These are phyloP conservation scores for Melanogaster broomeanus DNA, from an alignment of 768 basidiomycete species.

Conservation along the genomic window DNA sequence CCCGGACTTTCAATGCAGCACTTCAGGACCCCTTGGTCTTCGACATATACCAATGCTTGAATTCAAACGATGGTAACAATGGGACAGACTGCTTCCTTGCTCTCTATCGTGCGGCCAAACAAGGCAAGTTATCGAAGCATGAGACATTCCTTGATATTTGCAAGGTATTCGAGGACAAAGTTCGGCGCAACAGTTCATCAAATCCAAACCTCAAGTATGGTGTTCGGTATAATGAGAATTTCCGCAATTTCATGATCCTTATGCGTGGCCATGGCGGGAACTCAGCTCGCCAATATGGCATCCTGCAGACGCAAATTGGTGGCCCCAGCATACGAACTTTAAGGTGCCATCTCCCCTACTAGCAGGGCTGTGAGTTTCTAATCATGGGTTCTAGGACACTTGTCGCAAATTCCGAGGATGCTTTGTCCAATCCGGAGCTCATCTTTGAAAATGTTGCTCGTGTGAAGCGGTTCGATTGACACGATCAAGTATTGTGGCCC, in stretches of 20 bases:
- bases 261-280: slow-evolving; percentile 15
- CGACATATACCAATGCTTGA: slow-evolving; percentile 3
- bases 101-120: slow-evolving; percentile 10
- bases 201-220: slow-evolving; percentile 15
- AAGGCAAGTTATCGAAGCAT: slow-evolving; percentile 13
- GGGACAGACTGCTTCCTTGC: slow-evolving; percentile 14
- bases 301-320: slow-evolving; percentile 1
- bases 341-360: not conserved
- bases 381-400: slow-evolving; percentile 17
- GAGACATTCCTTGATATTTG: slow-evolving; percentile 15
- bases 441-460: slow-evolving; percentile 26
- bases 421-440: slow-evolving; percentile 24
- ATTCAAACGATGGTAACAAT: slow-evolving; percentile 7
- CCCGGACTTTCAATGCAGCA: slow-evolving; percentile 6
- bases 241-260: slow-evolving; percentile 20
- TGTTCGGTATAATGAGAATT: slow-evolving; percentile 13
- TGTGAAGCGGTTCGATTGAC: slow-evolving; percentile 25
- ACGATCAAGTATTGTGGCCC: slow-evolving; percentile 21
- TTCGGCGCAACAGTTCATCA: not conserved
- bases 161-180: slow-evolving; percentile 7
- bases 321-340: not conserved
- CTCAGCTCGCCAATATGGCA: slow-evolving; percentile 15
- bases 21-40: slow-evolving; percentile 15
- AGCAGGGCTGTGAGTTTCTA: not conserved
- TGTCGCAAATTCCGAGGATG: slow-evolving; percentile 21